Percentiles rank a stretch among this genome's conserved stretches.
These are phyloP conservation scores for Malus domestica DNA, from an alignment of 306 rosid genomes.

Conservation along the genomic window DNA sequence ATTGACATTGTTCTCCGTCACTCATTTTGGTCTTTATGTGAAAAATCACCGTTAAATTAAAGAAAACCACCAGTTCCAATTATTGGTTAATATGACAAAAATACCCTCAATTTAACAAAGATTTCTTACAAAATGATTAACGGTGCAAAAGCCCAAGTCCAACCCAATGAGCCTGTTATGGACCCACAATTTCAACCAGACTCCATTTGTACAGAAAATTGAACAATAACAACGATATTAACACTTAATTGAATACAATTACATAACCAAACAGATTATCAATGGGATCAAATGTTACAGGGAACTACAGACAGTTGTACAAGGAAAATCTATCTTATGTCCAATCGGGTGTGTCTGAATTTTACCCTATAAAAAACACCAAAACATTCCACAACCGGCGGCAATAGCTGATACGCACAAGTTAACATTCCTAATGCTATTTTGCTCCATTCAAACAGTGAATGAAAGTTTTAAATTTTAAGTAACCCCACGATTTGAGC, in stretches of 20 bases:
- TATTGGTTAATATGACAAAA: too few species aligned
- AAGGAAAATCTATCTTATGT: not conserved
- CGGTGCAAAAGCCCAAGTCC: too few species aligned
- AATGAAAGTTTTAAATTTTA: not conserved
- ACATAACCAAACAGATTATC: not conserved
- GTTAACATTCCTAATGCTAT: not conserved
- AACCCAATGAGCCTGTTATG: too few species aligned
- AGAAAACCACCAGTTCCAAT: too few species aligned
- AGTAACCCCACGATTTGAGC: slow-evolving; percentile 18
- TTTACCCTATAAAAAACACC: not conserved
- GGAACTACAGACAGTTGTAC: not conserved
- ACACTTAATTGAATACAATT: not conserved
- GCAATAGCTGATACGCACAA: not conserved
- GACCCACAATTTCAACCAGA: too few species aligned
- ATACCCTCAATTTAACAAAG: too few species aligned
- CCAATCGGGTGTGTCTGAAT: not conserved
- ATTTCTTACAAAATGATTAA: too few species aligned
- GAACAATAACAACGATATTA: not conserved
- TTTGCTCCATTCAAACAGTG: slow-evolving; percentile 17
- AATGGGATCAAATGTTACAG: slow-evolving; percentile 10
- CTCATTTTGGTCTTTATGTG: too few species aligned
- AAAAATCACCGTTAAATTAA: too few species aligned
- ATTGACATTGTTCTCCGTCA: too few species aligned
- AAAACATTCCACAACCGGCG: not conserved
- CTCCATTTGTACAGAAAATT: too few species aligned